Conservation (phyloP, 2,329 filamentous ascomycete species). For the Alternaria novae-zelandiae region DNA sequence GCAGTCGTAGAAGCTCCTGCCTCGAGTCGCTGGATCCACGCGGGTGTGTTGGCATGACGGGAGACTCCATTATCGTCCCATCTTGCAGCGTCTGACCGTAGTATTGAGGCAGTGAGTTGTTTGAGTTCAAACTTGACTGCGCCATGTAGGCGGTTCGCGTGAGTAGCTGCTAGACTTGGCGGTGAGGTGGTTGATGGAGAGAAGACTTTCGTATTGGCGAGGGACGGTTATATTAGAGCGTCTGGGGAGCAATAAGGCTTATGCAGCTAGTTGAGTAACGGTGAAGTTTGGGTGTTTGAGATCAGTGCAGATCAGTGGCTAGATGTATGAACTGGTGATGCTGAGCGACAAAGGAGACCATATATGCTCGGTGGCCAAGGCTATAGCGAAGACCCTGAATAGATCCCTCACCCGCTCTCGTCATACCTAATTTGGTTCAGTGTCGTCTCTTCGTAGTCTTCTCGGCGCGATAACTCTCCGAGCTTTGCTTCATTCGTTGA, state of each 20-base stretch:
- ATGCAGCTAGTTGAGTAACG: neutral
- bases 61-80: conserved; percentile 37
- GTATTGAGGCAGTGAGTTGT: conserved; percentile 31
- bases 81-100: conserved; percentile 40
- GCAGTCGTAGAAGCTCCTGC: conserved; percentile 38
- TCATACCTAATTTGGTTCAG: conserved; percentile 20
- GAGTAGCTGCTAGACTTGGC: neutral
- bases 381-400: conserved; percentile 18
- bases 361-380: conserved; percentile 23
- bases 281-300: neutral
- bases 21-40: conserved; percentile 30
- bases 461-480: conserved; percentile 8
- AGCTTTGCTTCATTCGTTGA: conserved; percentile 32
- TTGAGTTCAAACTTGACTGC: conserved; percentile 2
- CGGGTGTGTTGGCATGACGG: conserved; percentile 16
- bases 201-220: conserved; percentile 4
- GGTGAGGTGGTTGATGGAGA: conserved; percentile 6
- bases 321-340: conserved; percentile 5
- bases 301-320: neutral
- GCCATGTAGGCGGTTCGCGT: conserved; percentile 27
- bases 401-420: conserved; percentile 10
- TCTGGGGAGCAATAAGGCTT: neutral
- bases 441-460: conserved; percentile 6
- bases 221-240: neutral
- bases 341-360: conserved; percentile 16